Base-by-base conservation (phyloP, 345 rosid genomes). In the Aegle marmelos region DNA sequence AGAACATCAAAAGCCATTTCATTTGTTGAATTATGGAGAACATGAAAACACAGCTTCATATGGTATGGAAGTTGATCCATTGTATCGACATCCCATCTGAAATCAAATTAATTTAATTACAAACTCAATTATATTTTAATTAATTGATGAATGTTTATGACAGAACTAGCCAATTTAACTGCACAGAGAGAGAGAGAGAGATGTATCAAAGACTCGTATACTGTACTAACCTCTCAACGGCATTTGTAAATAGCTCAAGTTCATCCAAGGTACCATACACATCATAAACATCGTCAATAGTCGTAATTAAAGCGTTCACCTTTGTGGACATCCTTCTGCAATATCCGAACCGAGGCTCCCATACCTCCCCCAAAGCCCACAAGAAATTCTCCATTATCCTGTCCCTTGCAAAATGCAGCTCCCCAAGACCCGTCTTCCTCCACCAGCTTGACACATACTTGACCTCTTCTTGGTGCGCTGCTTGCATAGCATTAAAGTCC, bases 401-500 rank as follows among this genome's bases (percentile, higher is more conserved):
- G 64, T 79, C 85, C 75, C 92, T 86, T 2, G 82, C 84, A 56
- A 87, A 89, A 50, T 31, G 22, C 37, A 86, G 31, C 19, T 79
- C 76, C 1, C 25, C 76, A 4, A 89, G 79, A 5, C 82, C 81
- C 1, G 59, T 61, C 13, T 80, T 70, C 19, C 31, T 80, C 90
- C 89, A 89, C 89, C 89, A 84, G 87, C 78, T 70, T 13, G 89
- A 85, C 37, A 53, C 66, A 24, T 81, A 33, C 67, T 80, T 82
- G 7, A 90, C 63, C 60, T 90, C 91, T 30, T 86, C 78, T 28
- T 82, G 90, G 73, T 88, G 84, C 9, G 28, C 53, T 22, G 83
- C 83, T 76, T 85, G 90, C 10, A 83, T 78, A 16, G 75, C 61
- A 30, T 89, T 86, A 78, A 82, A 88, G 73, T 89, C 91, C 79